phyloP scores from a whole-genome alignment of 2,329 filamentous ascomycete species.

The Aureobasidium sp. region DNA sequence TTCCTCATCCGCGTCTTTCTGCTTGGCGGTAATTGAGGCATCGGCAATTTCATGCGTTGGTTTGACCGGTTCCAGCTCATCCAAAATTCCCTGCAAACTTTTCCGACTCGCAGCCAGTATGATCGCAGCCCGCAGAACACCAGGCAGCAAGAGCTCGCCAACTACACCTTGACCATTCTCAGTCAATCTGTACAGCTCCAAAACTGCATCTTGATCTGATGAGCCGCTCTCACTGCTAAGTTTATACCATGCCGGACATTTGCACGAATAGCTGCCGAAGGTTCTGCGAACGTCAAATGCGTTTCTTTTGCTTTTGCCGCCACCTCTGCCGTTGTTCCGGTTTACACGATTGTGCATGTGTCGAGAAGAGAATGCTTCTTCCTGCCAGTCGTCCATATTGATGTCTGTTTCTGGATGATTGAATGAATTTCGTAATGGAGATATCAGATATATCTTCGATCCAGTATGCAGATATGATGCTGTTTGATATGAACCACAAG shows the following conservation, averaged over 20 bases:
- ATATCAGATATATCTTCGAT: too few relatives aligned
- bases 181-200: conserved; percentile 12
- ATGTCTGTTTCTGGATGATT: not conserved
- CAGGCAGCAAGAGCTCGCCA: not conserved
- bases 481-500: too few relatives aligned
- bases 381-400: conserved; percentile 5
- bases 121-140: not conserved
- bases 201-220: not conserved
- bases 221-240: not conserved
- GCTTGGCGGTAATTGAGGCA: too few relatives aligned
- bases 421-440: too few relatives aligned
- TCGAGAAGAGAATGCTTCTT: not conserved
- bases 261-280: not conserved
- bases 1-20: not conserved
- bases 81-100: not conserved
- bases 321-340: not conserved
- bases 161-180: not conserved
- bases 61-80: not conserved
- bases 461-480: too few relatives aligned
- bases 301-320: not conserved
- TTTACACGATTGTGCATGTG: conserved; percentile 3
- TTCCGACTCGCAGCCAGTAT: conserved; percentile 6
- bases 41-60: not conserved
- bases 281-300: conserved; percentile 2
- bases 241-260: not conserved